A percentile compares a stretch with the other conserved stretches of the same genome.
These are phyloP conservation scores for Hemileccinum rubropunctum DNA, from an alignment of 768 basidiomycete species.

Conservation along the genomic window DNA sequence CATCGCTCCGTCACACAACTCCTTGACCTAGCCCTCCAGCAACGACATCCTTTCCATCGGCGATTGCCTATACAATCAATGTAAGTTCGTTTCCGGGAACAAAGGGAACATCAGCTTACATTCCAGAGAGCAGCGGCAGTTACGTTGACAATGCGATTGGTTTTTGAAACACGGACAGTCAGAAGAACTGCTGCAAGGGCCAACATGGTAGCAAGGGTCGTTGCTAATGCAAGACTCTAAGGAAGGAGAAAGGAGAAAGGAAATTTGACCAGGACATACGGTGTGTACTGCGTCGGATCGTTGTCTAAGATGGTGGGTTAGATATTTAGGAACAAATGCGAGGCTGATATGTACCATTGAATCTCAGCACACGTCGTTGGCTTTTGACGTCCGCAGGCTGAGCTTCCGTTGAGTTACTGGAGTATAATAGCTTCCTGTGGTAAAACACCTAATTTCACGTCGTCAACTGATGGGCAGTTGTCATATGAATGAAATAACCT, in stretches of 20 bases:
- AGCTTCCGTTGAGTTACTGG: background rate
- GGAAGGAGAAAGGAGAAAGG: background rate
- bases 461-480: constrained; percentile 1
- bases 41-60: constrained; percentile 58
- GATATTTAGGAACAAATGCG: background rate
- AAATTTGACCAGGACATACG: constrained; percentile 17
- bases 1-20: constrained; percentile 45
- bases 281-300: constrained; percentile 16
- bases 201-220: constrained; percentile 53
- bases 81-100: background rate
- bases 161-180: constrained; percentile 51
- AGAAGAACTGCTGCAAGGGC: constrained; percentile 45
- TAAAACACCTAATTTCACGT: constrained; percentile 22
- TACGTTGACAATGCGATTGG: constrained; percentile 51
- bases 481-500: constrained; percentile 37
- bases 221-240: constrained; percentile 31
- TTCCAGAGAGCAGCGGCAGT: constrained; percentile 49
- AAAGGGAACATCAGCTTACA: constrained; percentile 37
- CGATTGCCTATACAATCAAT: constrained; percentile 42
- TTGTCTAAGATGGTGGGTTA: constrained; percentile 20
- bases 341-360: constrained; percentile 18
- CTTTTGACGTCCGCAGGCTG: constrained; percentile 1
- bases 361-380: constrained; percentile 11
- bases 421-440: constrained; percentile 14
- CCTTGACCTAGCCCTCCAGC: constrained; percentile 28